phyloP scores from a whole-genome alignment of 352 stramenopile genomes.

The Lagenidium giganteum region DNA sequence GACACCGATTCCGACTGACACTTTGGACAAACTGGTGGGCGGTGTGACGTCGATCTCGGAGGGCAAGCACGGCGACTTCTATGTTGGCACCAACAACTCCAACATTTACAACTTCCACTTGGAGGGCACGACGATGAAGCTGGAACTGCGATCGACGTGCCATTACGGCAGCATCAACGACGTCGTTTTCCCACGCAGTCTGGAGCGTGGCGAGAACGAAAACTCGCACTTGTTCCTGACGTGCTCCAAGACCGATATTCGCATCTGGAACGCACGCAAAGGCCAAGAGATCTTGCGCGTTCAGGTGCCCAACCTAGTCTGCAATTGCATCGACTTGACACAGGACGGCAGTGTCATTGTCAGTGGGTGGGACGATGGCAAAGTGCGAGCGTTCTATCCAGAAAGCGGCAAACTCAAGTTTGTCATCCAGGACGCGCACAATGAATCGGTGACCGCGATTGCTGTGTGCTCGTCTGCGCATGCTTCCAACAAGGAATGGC shows the following conservation, averaged over 20 bases:
- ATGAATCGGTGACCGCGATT: conserved; percentile 92
- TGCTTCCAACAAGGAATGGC: conserved; percentile 58
- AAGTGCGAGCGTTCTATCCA: conserved; percentile 95
- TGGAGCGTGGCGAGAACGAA: conserved; percentile 42
- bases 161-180: conserved; percentile 92
- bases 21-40: conserved; percentile 84
- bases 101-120: conserved; percentile 93
- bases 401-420: conserved; percentile 96
- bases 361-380: conserved; percentile 95
- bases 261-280: conserved; percentile 92
- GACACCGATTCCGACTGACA: conserved; percentile 56
- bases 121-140: conserved; percentile 22
- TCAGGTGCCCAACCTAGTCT: conserved; percentile 97
- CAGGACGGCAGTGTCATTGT: conserved; percentile 87
- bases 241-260: conserved; percentile 92
- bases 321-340: conserved; percentile 91
- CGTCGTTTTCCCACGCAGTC: conserved; percentile 86
- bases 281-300: conserved; percentile 95
- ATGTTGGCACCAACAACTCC: conserved; percentile 90
- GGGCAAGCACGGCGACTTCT: conserved; percentile 82
- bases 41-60: conserved; percentile 89
- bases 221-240: conserved; percentile 95
- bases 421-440: conserved; percentile 95
- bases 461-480: conserved; percentile 80
- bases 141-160: conserved; percentile 85